A percentile compares a stretch with the other conserved stretches of the same genome.
Conservation (phyloP, 257 asterid genomes). For the Eucommia ulmoides region DNA sequence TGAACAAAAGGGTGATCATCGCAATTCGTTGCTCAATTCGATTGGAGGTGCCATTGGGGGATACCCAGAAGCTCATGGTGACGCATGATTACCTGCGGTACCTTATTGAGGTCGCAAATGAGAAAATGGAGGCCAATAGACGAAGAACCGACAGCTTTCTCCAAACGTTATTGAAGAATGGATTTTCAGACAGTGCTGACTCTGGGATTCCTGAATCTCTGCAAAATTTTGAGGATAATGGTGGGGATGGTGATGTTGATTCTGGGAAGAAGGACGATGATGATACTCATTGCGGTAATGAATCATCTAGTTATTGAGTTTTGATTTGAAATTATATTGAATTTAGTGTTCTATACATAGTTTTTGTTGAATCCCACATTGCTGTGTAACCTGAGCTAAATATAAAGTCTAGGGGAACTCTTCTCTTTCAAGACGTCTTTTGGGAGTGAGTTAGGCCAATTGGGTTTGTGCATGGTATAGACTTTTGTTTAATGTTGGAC, state of each 20-base stretch:
- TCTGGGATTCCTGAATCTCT: constrained; percentile 12
- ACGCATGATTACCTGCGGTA: constrained; percentile 54
- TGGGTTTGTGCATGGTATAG: too few species aligned
- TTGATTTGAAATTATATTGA: not conserved
- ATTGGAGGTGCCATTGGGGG: constrained; percentile 84
- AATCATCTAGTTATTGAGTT: not conserved
- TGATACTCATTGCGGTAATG: constrained; percentile 34
- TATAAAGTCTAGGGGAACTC: not conserved
- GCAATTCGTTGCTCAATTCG: constrained; percentile 82
- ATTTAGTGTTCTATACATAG: not conserved
- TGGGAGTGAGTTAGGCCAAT: too few species aligned
- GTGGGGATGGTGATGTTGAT: constrained; percentile 19
- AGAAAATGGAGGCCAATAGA: constrained; percentile 73
- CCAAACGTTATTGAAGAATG: constrained; percentile 35
- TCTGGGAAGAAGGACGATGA: constrained; percentile 18
- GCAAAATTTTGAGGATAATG: constrained; percentile 18
- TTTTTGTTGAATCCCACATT: too few species aligned
- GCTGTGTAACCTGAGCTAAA: too few species aligned
- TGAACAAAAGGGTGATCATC: constrained; percentile 62
- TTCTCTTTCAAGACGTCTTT: too few species aligned
- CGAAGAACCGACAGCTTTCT: constrained; percentile 50
- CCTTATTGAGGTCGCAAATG: constrained; percentile 68
- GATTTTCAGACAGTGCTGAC: constrained; percentile 22
- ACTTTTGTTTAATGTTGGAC: too few species aligned
- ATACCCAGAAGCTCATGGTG: constrained; percentile 45